These are phyloP conservation scores for Boletellus emodensis DNA, from an alignment of 768 basidiomycete species.

Conservation along the genomic window DNA sequence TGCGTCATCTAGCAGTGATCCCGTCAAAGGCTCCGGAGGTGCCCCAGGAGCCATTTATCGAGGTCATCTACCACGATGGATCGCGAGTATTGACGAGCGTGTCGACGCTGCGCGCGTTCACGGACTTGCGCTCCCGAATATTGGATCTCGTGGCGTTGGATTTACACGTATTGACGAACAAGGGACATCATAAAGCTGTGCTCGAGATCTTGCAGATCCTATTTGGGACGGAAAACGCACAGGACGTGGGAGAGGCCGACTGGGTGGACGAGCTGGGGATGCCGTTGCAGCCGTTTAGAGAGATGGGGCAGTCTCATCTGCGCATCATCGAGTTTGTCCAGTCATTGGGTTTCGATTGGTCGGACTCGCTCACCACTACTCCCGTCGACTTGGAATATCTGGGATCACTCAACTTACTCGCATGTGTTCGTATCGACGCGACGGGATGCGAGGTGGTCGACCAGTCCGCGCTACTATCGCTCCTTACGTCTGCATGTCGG, in stretches of 20 bases:
- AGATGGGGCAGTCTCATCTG: slow-evolving; percentile 77
- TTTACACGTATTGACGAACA: slow-evolving; percentile 78
- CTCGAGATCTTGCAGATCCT: slow-evolving; percentile 75
- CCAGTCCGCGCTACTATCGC: slow-evolving; percentile 59
- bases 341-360: slow-evolving; percentile 86
- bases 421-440: slow-evolving; percentile 64
- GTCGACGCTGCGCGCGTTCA: slow-evolving; percentile 65
- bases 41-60: slow-evolving; percentile 44
- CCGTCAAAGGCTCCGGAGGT: slow-evolving; percentile 60
- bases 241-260: slow-evolving; percentile 34
- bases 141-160: slow-evolving; percentile 86
- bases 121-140: slow-evolving; percentile 79
- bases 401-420: slow-evolving; percentile 58
- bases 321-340: slow-evolving; percentile 86
- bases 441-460: slow-evolving; percentile 84
- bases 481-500: slow-evolving; percentile 61
- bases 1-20: slow-evolving; percentile 74
- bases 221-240: slow-evolving; percentile 61
- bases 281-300: slow-evolving; percentile 55
- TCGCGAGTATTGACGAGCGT: slow-evolving; percentile 65
- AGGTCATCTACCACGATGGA: slow-evolving; percentile 69
- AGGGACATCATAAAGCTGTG: slow-evolving; percentile 69
- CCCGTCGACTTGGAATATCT: slow-evolving; percentile 63
- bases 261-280: slow-evolving; percentile 37
- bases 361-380: slow-evolving; percentile 61